Base-by-base conservation (phyloP, 2,329 filamentous ascomycete genomes). In the Hypoxylon sp. region DNA sequence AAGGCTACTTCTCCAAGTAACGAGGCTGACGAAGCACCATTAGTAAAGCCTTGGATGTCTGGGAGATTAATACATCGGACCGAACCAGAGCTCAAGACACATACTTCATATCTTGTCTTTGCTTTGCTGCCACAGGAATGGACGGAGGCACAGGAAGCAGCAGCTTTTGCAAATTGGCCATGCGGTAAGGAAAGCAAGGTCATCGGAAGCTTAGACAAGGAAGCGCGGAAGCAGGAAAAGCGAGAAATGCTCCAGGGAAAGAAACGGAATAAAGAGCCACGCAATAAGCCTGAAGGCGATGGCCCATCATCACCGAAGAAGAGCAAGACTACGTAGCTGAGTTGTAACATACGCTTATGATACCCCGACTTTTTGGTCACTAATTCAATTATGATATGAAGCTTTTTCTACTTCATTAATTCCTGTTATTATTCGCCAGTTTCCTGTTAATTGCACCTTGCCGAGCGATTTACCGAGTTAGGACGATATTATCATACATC, bases 41-140 rank as follows among this genome's bases (percentile, higher is more conserved):
- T 50, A 57, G 78, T 79, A 49, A 89, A 92, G 68, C 79, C 87
- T 0, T 97, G 90, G 82, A 88, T 91, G 76, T 88, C 94, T 67
- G 96, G 96, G 0, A 87, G 89, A 28, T 76, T 98, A 43, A 86
- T 93, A 30, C 93, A 97, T 74, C 87, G 93, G 23, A 90, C 92
- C 0, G 96, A 99, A 81, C 83, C 90, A 0, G 96, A 99, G 75
- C 82, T 98, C 66, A 98, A 97, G 85, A 96, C 93, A 6, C 96
- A 99, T 80, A 99, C 96, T 0, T 96, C 92, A n/a, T 99, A 99
- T 78, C 86, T 99, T 3, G 92, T 97, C 3, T 99, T 99, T 82
- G 96, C 96, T 0, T 83, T 96, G 2, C 81, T 99, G 66, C 95
- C 96, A n/a, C 86, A 89, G 46, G 90, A 92, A 68, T 99, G 96